Conservation (phyloP, 2,329 filamentous ascomycete genomes). For the Nigrospora oryzae region DNA sequence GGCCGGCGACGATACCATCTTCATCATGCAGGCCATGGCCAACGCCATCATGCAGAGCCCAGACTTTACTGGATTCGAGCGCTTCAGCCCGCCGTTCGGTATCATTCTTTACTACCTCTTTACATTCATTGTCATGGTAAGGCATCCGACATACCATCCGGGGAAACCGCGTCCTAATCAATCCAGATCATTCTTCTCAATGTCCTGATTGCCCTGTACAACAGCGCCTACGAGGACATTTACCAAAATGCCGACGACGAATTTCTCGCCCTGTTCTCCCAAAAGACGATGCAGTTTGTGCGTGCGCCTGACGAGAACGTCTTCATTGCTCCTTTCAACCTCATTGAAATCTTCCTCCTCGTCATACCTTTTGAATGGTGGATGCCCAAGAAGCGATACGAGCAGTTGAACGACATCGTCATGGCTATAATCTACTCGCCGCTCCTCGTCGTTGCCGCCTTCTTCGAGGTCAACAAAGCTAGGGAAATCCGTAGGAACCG, state of each 20-base stretch:
- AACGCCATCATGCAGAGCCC: conserved; percentile 89
- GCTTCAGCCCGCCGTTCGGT: conserved; percentile 87
- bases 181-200: conserved; percentile 68
- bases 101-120: conserved; percentile 96
- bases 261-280: conserved; percentile 84
- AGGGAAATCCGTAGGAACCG: conserved; percentile 64
- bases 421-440: conserved; percentile 85
- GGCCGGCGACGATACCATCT: conserved; percentile 56
- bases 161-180: not conserved
- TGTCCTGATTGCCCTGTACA: conserved; percentile 94
- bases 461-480: conserved; percentile 59
- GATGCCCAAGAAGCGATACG: conserved; percentile 67
- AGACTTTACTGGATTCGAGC: conserved; percentile 81
- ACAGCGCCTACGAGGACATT: conserved; percentile 91
- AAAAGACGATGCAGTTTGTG: conserved; percentile 95
- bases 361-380: conserved; percentile 90
- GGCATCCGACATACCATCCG: conserved; percentile 3
- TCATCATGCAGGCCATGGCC: conserved; percentile 74
- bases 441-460: conserved; percentile 69
- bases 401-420: conserved; percentile 76
- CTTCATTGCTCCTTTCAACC: conserved; percentile 91
- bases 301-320: conserved; percentile 97
- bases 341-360: conserved; percentile 77
- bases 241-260: conserved; percentile 91
- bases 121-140: conserved; percentile 92